These are phyloP conservation scores for Pavlovales sp. DNA, from an alignment of 208 protist species.

Conservation along the genomic window DNA sequence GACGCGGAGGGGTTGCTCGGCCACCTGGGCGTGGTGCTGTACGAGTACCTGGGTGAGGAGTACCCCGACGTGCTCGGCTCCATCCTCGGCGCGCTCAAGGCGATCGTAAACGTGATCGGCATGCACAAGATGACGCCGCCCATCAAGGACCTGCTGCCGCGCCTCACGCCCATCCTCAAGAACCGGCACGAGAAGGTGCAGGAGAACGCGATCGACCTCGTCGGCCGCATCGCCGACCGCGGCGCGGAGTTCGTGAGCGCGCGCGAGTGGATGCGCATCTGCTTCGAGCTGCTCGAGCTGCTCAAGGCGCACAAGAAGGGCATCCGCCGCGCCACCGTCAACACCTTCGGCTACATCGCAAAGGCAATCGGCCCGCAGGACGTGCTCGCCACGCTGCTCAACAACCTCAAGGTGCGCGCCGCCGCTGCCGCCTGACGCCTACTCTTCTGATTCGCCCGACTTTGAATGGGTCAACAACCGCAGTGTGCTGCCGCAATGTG, in stretches of 20 bases:
- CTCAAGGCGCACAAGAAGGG: slow-evolving; percentile 96
- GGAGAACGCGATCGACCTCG: slow-evolving; percentile 92
- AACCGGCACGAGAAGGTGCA: slow-evolving; percentile 97
- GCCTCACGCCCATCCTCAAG: slow-evolving; percentile 96
- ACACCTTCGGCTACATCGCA: slow-evolving; percentile 98
- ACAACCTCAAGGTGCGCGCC: slow-evolving; percentile 87
- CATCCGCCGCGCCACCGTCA: slow-evolving; percentile 89
- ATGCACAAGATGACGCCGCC: slow-evolving; percentile 90
- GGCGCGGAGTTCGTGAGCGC: slow-evolving; percentile 73
- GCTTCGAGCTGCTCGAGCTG: slow-evolving; percentile 96
- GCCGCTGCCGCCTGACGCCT: too few relatives aligned
- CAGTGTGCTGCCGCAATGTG: too few relatives aligned
- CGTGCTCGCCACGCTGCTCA: slow-evolving; percentile 96
- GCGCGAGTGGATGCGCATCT: slow-evolving; percentile 91
- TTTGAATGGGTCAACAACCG: too few relatives aligned
- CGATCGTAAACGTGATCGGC: slow-evolving; percentile 92
- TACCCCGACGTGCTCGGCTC: slow-evolving; percentile 89
- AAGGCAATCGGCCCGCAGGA: slow-evolving; percentile 97
- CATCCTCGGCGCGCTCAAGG: slow-evolving; percentile 89
- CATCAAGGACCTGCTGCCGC: slow-evolving; percentile 91
- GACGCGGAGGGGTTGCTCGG: slow-evolving; percentile 74
- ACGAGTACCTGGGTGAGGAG: slow-evolving; percentile 96
- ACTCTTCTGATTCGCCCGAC: too few relatives aligned
- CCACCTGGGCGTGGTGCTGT: slow-evolving; percentile 90
- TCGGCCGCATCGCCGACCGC: slow-evolving; percentile 92